A percentile compares a stretch with the other conserved stretches of the same genome.
Evolutionary conservation across 2,329 filamentous ascomycete genomes (phyloP).

Genomic region (Beauveria sp.): DNA sequence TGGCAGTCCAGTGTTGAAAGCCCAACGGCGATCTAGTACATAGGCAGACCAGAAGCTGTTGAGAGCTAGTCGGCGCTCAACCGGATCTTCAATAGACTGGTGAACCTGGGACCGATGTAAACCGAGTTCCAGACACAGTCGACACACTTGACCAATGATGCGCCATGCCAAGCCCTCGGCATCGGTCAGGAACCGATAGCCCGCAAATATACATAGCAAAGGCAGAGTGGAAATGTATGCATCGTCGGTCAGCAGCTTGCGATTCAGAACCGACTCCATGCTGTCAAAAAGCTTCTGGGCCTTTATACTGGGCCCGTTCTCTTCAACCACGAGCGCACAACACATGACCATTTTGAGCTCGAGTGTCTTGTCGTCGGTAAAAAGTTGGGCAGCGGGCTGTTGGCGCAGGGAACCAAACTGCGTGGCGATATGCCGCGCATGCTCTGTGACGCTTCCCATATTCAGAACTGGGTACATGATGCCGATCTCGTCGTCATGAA

Average conservation of each 20-base stretch:
- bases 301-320: conserved; percentile 67
- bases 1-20: conserved; percentile 80
- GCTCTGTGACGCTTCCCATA: conserved; percentile 61
- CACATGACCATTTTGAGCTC: conserved; percentile 80
- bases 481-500: conserved; percentile 86
- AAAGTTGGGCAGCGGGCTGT: conserved; percentile 26
- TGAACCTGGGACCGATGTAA: conserved; percentile 75
- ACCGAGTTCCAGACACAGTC: conserved; percentile 73
- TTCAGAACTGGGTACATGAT: conserved; percentile 86
- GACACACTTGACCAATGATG: conserved; percentile 72
- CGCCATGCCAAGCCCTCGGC: conserved; percentile 84
- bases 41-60: conserved; percentile 83
- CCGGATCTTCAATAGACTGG: conserved; percentile 58
- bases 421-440: conserved; percentile 61
- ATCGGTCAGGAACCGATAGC: conserved; percentile 77
- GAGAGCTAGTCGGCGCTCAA: conserved; percentile 59
- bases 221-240: conserved; percentile 41
- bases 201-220: conserved; percentile 44
- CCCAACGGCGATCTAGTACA: conserved; percentile 79
- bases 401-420: conserved; percentile 55
- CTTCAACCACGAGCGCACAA: conserved; percentile 68
- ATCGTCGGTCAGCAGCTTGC: conserved; percentile 49
- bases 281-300: conserved; percentile 68
- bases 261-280: conserved; percentile 65
- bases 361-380: conserved; percentile 50